Evolutionary conservation across 2,329 filamentous ascomycete genomes (phyloP).

Genomic region (Conoideocrella luteorostrata): DNA sequence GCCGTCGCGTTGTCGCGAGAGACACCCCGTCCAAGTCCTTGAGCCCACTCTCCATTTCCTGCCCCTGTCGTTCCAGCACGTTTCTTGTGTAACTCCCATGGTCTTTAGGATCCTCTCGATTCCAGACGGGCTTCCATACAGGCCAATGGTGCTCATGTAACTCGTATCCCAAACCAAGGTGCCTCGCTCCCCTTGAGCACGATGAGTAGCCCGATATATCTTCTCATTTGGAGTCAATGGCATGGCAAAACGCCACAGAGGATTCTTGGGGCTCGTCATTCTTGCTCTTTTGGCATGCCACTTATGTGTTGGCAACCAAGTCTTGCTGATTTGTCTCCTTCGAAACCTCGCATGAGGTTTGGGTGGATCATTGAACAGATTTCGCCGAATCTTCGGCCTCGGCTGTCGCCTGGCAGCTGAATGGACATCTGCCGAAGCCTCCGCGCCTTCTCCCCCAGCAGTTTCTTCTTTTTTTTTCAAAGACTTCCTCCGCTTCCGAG

Average conservation of each 20-base stretch:
- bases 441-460: slow-evolving; percentile 11
- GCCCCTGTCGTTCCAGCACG: slow-evolving; percentile 57
- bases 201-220: slow-evolving; percentile 80
- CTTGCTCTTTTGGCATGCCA: slow-evolving; percentile 89
- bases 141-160: slow-evolving; percentile 79
- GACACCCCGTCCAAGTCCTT: slow-evolving; percentile 41
- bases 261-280: slow-evolving; percentile 73
- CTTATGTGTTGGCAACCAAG: slow-evolving; percentile 89
- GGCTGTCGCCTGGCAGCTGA: slow-evolving; percentile 23
- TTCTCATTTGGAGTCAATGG: slow-evolving; percentile 84
- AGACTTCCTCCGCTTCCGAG: slow-evolving; percentile 43
- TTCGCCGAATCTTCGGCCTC: slow-evolving; percentile 63
- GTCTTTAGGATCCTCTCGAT: slow-evolving; percentile 60
- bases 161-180: slow-evolving; percentile 89
- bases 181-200: slow-evolving; percentile 67
- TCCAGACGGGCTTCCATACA: slow-evolving; percentile 61
- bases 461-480: slow-evolving; percentile 21
- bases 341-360: slow-evolving; percentile 61
- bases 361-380: slow-evolving; percentile 56
- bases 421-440: slow-evolving; percentile 6
- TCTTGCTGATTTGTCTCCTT: slow-evolving; percentile 81
- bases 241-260: slow-evolving; percentile 85
- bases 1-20: slow-evolving; percentile 49
- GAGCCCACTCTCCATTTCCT: slow-evolving; percentile 61
- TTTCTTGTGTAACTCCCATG: slow-evolving; percentile 55